Conservation (phyloP, 371 early-diverging fungal species). For the Vairimorpha ceranae region DNA sequence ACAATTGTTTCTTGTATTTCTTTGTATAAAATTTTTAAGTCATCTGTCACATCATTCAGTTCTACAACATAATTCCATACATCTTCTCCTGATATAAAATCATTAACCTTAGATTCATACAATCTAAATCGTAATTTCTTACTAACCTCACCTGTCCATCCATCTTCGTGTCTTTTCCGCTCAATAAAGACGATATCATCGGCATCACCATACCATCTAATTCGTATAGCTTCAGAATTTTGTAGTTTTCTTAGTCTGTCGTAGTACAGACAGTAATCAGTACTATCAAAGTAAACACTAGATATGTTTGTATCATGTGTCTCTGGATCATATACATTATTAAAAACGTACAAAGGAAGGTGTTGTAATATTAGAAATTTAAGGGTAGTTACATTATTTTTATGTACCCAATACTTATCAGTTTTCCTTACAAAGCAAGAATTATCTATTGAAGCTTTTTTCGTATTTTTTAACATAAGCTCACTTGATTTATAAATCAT, state of each 20-base stretch:
- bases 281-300: slow-evolving; percentile 88
- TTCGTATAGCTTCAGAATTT: slow-evolving; percentile 76
- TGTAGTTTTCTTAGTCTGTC: slow-evolving; percentile 81
- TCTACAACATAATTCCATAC: slow-evolving; percentile 69
- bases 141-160: slow-evolving; percentile 80
- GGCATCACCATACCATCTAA: slow-evolving; percentile 76
- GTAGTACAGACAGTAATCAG: slow-evolving; percentile 76
- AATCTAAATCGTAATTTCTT: slow-evolving; percentile 85
- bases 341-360: slow-evolving; percentile 79
- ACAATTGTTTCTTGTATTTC: slow-evolving; percentile 74
- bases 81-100: slow-evolving; percentile 72
- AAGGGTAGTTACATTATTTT: slow-evolving; percentile 86
- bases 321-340: slow-evolving; percentile 61
- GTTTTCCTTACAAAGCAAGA: slow-evolving; percentile 63
- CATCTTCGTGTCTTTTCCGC: slow-evolving; percentile 88
- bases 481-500: slow-evolving; percentile 70
- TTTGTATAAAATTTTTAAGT: slow-evolving; percentile 68
- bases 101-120: slow-evolving; percentile 81
- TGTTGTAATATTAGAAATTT: slow-evolving; percentile 79
- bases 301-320: slow-evolving; percentile 80
- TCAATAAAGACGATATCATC: slow-evolving; percentile 81
- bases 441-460: slow-evolving; percentile 19
- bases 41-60: slow-evolving; percentile 68
- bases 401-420: slow-evolving; percentile 82
- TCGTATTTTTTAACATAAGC: slow-evolving; percentile 25